These are phyloP conservation scores for Collybia mongolica DNA, from an alignment of 768 basidiomycete genomes.

Conservation along the genomic window DNA sequence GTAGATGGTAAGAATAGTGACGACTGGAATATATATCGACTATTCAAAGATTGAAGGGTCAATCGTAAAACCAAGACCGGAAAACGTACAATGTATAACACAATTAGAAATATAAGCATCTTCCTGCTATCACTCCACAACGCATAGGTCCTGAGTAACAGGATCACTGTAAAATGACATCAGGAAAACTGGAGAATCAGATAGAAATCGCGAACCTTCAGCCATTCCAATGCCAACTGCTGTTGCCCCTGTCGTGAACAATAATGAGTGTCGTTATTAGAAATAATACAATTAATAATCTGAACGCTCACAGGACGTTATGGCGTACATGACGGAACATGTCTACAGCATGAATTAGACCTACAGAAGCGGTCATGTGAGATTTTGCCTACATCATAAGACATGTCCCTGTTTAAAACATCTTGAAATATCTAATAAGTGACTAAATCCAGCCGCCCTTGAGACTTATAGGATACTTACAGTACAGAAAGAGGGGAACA, in stretches of 20 bases:
- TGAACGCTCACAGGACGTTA: too few species aligned
- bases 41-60: not conserved
- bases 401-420: not conserved
- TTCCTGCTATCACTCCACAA: slow-evolving; percentile 12
- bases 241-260: slow-evolving; percentile 1
- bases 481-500: slow-evolving; percentile 15
- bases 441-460: not conserved
- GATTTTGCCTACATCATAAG: not conserved
- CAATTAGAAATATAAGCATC: slow-evolving; percentile 6
- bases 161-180: slow-evolving; percentile 8
- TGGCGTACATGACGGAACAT: too few species aligned
- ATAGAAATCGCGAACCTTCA: slow-evolving; percentile 8
- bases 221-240: slow-evolving; percentile 8
- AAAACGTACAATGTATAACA: slow-evolving; percentile 5
- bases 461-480: slow-evolving; percentile 8
- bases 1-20: slow-evolving; percentile 6
- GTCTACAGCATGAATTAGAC: too few species aligned
- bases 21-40: slow-evolving; percentile 4
- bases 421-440: slow-evolving; percentile 1
- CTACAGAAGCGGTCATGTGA: too few species aligned
- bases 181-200: not conserved
- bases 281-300: too few species aligned
- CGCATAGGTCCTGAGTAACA: slow-evolving; percentile 17
- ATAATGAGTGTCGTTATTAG: not conserved
- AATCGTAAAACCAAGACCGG: not conserved